Base-by-base conservation (phyloP, 345 rosid genomes). In the Cochlearia excelsa region DNA sequence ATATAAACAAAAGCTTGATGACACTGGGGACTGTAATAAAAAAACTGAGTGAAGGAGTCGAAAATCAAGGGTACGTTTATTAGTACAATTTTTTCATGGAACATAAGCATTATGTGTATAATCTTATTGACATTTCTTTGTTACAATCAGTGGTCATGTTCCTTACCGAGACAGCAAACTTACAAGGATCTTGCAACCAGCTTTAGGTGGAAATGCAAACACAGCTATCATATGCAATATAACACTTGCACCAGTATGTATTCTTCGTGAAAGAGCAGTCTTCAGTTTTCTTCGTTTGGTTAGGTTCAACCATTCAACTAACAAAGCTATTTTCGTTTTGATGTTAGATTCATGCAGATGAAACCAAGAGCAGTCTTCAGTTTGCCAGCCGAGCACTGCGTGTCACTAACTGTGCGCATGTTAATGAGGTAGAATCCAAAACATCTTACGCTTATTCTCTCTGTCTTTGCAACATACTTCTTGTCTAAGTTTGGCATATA, bases 201-300 rank as follows among this genome's bases (percentile, higher is more conserved):
- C 98, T 59, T 77, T 92, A 28, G 98, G 98, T 73, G 98, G 98
- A 80, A 92, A 92, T 80, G 94, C 98, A 52, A 92, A 92, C 74
- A 92, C 98, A 34, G 98, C 98, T 43, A 88, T 92, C 51, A 92
- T 92, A 61, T 92, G 98, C 82, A 92, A 92, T 70, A 86, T 92
- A 45, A 92, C 98, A 6, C 86, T 92, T 74, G 98, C 96, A 53
- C 95, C 82, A 84, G 98, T 92, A 78, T 26, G 65, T 57, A 30
- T 71, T 37, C 23, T 31, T 71, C 65, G 84, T 74, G 90, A 87
- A 79, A 84, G 61, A 84, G 81, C 71, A 91, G 88, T 78, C 85
- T 88, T 65, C 88, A 77, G 40, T 80, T 83, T 27, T 67, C 54
- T 34, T 51, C 64, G 30, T 37, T 65, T 50, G 35, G 47, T 68